These are phyloP conservation scores for Bacidia rubella DNA, from an alignment of 495 filamentous ascomycete species.

Conservation along the genomic window DNA sequence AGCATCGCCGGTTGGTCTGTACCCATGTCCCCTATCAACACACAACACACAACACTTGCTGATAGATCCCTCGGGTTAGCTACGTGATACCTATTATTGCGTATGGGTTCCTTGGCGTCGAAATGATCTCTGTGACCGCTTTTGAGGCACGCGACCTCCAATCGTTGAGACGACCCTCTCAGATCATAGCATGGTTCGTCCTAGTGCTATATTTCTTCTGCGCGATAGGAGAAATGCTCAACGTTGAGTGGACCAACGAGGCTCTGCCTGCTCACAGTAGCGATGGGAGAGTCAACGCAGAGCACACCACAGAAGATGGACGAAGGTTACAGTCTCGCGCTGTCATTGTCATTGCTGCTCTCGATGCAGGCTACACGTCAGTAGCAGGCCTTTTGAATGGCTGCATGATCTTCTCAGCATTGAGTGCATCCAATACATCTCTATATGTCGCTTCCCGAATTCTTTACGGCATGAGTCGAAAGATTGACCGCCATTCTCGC, in stretches of 20 bases:
- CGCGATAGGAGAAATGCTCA: slow-evolving; percentile 24
- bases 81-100: slow-evolving; percentile 31
- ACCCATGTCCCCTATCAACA: not conserved
- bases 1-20: slow-evolving; percentile 25
- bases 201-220: slow-evolving; percentile 20
- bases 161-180: slow-evolving; percentile 22
- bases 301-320: not conserved
- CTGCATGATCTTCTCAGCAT: slow-evolving; percentile 29
- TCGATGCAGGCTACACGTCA: slow-evolving; percentile 8
- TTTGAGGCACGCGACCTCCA: slow-evolving; percentile 31
- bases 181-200: slow-evolving; percentile 21
- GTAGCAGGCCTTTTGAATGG: slow-evolving; percentile 27
- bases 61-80: slow-evolving; percentile 12
- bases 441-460: slow-evolving; percentile 36
- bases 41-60: not conserved
- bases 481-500: slow-evolving; percentile 16
- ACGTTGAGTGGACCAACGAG: slow-evolving; percentile 27
- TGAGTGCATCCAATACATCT: slow-evolving; percentile 30
- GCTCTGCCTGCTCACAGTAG: slow-evolving; percentile 21
- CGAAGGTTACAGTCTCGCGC: slow-evolving; percentile 3
- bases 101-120: slow-evolving; percentile 34
- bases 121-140: slow-evolving; percentile 31
- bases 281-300: not conserved
- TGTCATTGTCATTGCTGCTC: slow-evolving; percentile 8
- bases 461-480: slow-evolving; percentile 30